phyloP scores from a whole-genome alignment of 306 rosid genomes.

The Luffa acutangula region DNA sequence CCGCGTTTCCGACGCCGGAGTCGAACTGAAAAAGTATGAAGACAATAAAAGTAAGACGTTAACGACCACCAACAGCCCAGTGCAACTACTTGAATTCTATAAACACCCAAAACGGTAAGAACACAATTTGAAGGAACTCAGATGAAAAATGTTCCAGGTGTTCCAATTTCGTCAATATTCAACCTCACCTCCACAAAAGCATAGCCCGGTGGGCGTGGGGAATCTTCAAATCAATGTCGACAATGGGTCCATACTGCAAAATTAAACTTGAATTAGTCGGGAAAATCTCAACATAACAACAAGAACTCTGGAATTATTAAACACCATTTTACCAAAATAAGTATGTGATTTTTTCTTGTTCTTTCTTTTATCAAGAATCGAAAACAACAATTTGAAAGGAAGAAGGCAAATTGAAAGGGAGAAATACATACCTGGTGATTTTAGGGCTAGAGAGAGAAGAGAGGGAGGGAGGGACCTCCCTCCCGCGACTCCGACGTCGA shows the following conservation, averaged over 20 bases:
- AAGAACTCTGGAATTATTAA: background rate
- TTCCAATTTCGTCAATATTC: background rate
- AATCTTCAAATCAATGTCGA: constrained; percentile 82
- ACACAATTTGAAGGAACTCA: background rate
- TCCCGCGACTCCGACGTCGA: too few relatives aligned
- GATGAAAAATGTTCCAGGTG: background rate
- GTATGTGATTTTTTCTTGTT: background rate
- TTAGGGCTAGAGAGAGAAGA: background rate
- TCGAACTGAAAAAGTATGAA: constrained; percentile 13
- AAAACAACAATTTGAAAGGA: background rate
- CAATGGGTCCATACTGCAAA: constrained; percentile 74
- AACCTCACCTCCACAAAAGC: constrained; percentile 79
- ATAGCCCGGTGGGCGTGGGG: constrained; percentile 92
- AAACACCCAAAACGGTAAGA: background rate
- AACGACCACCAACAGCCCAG: background rate
- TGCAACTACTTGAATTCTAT: background rate
- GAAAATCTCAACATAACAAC: background rate
- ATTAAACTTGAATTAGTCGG: background rate
- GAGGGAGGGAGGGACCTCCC: too few relatives aligned
- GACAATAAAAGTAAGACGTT: background rate
- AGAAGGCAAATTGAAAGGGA: background rate
- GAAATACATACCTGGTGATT: background rate
- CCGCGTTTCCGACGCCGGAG: too few relatives aligned
- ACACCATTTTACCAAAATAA: background rate
- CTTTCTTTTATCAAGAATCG: background rate